phyloP scores from a whole-genome alignment of 441 rosid species.

The Jatropha multifida region DNA sequence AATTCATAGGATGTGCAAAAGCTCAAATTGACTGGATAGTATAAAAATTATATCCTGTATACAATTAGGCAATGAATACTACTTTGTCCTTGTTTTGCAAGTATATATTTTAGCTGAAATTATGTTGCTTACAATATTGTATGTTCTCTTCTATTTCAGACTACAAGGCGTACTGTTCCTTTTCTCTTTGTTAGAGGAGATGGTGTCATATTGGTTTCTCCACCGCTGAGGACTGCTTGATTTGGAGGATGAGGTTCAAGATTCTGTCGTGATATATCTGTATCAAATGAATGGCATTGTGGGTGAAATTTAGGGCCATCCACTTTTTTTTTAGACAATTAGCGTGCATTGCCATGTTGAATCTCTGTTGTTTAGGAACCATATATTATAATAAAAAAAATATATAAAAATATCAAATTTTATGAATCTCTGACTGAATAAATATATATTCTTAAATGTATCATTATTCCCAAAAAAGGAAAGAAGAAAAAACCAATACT shows the following conservation, averaged over 20 bases:
- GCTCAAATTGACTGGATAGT: no score
- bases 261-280: slow-evolving; percentile 22
- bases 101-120: background rate
- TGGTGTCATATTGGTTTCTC: slow-evolving; percentile 96
- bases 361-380: background rate
- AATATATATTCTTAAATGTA: no score
- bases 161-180: slow-evolving; percentile 82
- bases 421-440: no score
- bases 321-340: slow-evolving; percentile 4
- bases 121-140: background rate
- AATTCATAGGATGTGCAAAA: background rate
- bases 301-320: slow-evolving; percentile 5
- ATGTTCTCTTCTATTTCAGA: slow-evolving; percentile 43
- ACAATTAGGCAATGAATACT: background rate
- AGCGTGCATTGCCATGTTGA: slow-evolving; percentile 6
- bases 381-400: no score
- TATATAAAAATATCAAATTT: no score
- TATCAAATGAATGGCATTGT: slow-evolving; percentile 7
- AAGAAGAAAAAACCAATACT: no score
- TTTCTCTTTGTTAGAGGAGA: slow-evolving; percentile 97
- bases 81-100: background rate
- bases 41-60: background rate
- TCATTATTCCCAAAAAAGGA: no score
- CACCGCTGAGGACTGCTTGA: slow-evolving; percentile 87
- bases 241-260: slow-evolving; percentile 23